Conservation (phyloP, 306 rosid species). For the Adenanthera pavonina region DNA sequence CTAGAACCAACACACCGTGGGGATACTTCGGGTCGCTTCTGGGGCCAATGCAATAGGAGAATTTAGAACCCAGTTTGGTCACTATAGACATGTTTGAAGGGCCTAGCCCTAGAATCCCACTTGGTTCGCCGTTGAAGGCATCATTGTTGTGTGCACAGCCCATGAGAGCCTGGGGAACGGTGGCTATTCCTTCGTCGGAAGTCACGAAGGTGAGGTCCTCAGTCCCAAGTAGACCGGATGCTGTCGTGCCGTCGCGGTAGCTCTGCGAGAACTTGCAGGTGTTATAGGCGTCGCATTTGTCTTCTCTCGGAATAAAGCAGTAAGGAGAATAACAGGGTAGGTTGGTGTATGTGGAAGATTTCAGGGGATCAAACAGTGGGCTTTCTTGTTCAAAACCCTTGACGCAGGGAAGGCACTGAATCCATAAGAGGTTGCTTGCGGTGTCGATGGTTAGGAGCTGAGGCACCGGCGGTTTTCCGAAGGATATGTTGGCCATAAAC, state of each 20-base stretch:
- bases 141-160: slow-evolving; percentile 21
- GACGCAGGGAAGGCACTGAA: slow-evolving; percentile 36
- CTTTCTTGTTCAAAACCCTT: not conserved
- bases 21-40: slow-evolving; percentile 30
- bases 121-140: not conserved
- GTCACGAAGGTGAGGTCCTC: slow-evolving; percentile 24
- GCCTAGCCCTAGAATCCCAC: slow-evolving; percentile 40
- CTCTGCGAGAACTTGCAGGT: not conserved
- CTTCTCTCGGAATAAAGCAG: not conserved
- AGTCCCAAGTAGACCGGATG: not conserved
- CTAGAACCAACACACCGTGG: slow-evolving; percentile 31
- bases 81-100: slow-evolving; percentile 20
- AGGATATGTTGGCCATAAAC: slow-evolving; percentile 31
- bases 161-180: not conserved
- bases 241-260: not conserved
- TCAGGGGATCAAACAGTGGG: slow-evolving; percentile 35
- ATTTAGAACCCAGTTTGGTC: slow-evolving; percentile 14
- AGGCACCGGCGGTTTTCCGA: slow-evolving; percentile 34
- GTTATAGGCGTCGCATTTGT: slow-evolving; percentile 1
- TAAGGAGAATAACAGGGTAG: not conserved
- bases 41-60: slow-evolving; percentile 36
- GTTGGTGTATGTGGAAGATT: slow-evolving; percentile 26
- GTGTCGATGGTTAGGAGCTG: slow-evolving; percentile 38
- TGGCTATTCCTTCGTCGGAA: slow-evolving; percentile 17
- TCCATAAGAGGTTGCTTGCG: slow-evolving; percentile 35